Percentiles rank a stretch among this genome's conserved stretches.
phyloP scores from a whole-genome alignment of 208 protist species.

The Naegleria lovaniensis region DNA sequence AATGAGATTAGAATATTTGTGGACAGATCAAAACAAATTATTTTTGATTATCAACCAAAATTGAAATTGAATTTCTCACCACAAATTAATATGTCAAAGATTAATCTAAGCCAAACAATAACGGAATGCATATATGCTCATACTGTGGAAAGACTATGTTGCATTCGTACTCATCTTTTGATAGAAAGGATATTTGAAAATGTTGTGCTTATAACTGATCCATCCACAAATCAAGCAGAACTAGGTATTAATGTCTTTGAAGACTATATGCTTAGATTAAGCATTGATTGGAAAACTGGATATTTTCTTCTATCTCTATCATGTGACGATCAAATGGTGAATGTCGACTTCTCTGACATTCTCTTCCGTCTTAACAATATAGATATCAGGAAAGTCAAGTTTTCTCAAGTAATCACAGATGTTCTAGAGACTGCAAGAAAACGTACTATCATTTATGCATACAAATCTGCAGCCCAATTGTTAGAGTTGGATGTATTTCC shows the following conservation, averaged over 20 bases:
- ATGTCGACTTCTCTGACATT: not conserved
- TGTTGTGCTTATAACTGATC: not conserved
- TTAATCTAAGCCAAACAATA: not conserved
- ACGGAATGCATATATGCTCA: not conserved
- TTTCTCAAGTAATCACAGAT: not conserved
- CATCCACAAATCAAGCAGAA: not conserved
- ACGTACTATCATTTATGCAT: not conserved
- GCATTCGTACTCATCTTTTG: not conserved
- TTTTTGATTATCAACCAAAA: not conserved
- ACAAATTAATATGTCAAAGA: not conserved
- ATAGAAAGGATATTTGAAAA: not conserved
- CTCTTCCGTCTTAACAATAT: not conserved
- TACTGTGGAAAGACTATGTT: not conserved
- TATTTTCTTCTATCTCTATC: not conserved
- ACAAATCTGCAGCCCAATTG: not conserved
- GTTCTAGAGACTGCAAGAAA: not conserved
- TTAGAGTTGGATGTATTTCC: not conserved
- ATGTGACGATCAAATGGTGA: not conserved
- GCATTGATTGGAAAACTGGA: constrained; percentile 7
- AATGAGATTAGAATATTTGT: constrained; percentile 11
- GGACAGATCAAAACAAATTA: not conserved
- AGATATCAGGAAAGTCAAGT: not conserved
- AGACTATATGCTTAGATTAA: not conserved
- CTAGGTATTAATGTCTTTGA: not conserved
- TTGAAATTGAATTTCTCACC: not conserved